Evolutionary conservation across 192 early-diverging fungal genomes (phyloP), one percentile per base, ranked within the genome.

Genomic region (Rhizophagus prolifer): DNA sequence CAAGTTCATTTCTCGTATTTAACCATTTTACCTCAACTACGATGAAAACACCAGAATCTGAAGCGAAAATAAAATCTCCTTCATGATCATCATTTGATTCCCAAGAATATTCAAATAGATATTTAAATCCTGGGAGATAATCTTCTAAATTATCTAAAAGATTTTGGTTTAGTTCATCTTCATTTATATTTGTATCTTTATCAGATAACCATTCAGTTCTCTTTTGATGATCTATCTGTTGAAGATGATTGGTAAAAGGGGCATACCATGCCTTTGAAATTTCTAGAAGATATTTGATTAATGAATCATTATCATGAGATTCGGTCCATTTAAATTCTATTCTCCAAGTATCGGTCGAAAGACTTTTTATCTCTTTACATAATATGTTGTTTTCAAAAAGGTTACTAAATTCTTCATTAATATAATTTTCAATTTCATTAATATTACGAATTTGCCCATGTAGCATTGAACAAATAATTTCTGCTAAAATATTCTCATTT

Each of bases 1-100:
- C 31, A n/a, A 2, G 3, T 41, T 36, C 34, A 3, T 14, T 19
- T n/a, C 1, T 41, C 7, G 34, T 16, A 34, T 66, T 38, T 21
- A 66, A 36, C 30, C 36, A 36, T 67, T 67, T 44, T 23, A 41
- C 65, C 25, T 38, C 65, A 67, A 67, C 65, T 0, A 67, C 65
- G 10, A 31, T 10, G 16, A 67, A 67, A 23, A 67, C 21, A 41
- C 65, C 65, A 67, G 2, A 38, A 67, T 67, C 36, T 38, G 65
- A 67, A n/a, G 65, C 65, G 16, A 67, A 67, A 3, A 67, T 67
- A 10, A 67, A 41, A 67, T 67, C 65, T 34, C 65, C 65, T 38
- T 67, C 21, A 67, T 36, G 19, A 67, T 41, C 36, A 67, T 38
- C 31, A 41, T 21, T 0, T 38, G 10, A 19, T 10, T 41, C 3